Conservation (phyloP, 495 filamentous ascomycete genomes). For the Pyrenopolyporus hunteri region DNA sequence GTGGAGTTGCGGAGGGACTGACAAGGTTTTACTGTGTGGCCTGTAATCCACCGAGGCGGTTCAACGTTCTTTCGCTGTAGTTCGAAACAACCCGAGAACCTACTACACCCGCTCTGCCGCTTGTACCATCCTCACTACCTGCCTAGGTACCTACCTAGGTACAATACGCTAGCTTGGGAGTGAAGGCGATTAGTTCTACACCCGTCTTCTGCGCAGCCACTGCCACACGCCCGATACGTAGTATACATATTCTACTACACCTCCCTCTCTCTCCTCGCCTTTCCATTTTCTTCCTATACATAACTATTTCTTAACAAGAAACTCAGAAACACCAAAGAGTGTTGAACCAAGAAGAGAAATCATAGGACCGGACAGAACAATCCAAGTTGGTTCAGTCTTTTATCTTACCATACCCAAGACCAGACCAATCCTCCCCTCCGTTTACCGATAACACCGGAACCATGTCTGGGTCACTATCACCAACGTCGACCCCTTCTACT, state of each 20-base stretch:
- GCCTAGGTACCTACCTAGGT: neutral
- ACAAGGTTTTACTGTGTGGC: constrained; percentile 16
- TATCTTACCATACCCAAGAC: neutral
- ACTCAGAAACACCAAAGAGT: neutral
- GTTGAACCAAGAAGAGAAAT: constrained; percentile 7
- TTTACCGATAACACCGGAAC: constrained; percentile 3
- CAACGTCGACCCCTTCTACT: constrained; percentile 44
- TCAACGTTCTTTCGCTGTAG: constrained; percentile 3
- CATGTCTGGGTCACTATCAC: constrained; percentile 41
- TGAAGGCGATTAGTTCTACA: constrained; percentile 13
- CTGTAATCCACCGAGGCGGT: constrained; percentile 26
- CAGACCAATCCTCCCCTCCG: neutral
- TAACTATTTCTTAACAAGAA: constrained; percentile 7
- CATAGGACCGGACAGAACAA: neutral
- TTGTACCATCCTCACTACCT: neutral
- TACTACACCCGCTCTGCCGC: neutral
- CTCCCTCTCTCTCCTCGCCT: constrained; percentile 1
- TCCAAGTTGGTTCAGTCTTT: neutral
- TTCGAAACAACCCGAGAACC: constrained; percentile 25
- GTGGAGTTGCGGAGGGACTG: constrained; percentile 3
- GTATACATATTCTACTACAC: constrained; percentile 34
- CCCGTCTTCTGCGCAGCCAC: constrained; percentile 32
- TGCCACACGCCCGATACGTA: neutral
- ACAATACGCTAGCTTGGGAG: neutral
- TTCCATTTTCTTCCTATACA: constrained; percentile 21